Percentiles rank a stretch among this genome's conserved stretches.
These are phyloP conservation scores for Ceratocystis albifundus DNA, from an alignment of 2,329 filamentous ascomycete genomes.

Conservation along the genomic window DNA sequence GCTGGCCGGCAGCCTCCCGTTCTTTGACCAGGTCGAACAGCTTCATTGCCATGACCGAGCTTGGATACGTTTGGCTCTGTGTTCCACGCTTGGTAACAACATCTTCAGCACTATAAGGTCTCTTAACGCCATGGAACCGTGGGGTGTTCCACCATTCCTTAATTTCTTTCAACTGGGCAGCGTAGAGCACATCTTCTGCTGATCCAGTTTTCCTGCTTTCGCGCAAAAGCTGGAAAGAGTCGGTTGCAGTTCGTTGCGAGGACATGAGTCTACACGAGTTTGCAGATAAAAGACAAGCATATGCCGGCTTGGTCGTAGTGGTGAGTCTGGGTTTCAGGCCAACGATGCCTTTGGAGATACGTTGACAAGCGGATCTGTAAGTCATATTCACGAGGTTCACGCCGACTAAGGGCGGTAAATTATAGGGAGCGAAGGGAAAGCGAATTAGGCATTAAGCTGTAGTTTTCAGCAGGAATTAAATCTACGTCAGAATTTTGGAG, in stretches of 20 bases:
- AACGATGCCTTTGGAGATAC: background rate
- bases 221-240: conserved; percentile 75
- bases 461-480: background rate
- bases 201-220: conserved; percentile 64
- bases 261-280: conserved; percentile 21
- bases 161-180: conserved; percentile 72
- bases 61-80: conserved; percentile 76
- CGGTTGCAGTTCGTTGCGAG: conserved; percentile 40
- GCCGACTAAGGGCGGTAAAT: too few relatives aligned
- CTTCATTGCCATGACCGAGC: conserved; percentile 89
- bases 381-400: background rate
- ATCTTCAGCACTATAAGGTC: conserved; percentile 81
- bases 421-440: background rate
- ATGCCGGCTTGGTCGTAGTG: background rate
- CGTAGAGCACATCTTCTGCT: conserved; percentile 75
- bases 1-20: conserved; percentile 64
- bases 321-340: background rate
- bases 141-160: conserved; percentile 81
- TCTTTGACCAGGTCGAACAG: conserved; percentile 81
- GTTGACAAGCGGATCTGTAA: background rate
- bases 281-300: background rate
- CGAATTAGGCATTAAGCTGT: background rate
- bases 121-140: conserved; percentile 77
- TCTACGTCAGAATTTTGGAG: background rate
- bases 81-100: conserved; percentile 88